phyloP scores from a whole-genome alignment of 2,329 filamentous ascomycete species.

The Pseudogymnoascus sp. region DNA sequence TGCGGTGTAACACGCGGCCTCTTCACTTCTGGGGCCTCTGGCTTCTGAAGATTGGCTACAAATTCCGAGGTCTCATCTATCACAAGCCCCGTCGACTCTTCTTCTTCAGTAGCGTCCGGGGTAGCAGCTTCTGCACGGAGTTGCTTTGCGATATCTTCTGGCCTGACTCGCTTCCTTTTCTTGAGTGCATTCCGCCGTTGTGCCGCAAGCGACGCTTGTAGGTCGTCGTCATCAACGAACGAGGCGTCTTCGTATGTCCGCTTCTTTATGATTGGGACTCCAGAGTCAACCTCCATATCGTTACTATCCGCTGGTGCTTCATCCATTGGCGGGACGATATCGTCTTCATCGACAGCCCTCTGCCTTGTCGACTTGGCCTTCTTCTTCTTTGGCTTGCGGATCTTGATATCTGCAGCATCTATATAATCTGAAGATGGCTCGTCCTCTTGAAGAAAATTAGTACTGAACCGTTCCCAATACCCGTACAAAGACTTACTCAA shows the following conservation, averaged over 20 bases:
- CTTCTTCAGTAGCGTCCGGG: slow-evolving; percentile 43
- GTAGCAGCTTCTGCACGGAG: slow-evolving; percentile 52
- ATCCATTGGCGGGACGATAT: slow-evolving; percentile 39
- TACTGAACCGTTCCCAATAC: slow-evolving; percentile 9
- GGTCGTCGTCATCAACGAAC: slow-evolving; percentile 84
- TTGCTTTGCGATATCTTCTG: slow-evolving; percentile 79
- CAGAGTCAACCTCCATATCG: slow-evolving; percentile 69
- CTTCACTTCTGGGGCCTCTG: slow-evolving; percentile 45
- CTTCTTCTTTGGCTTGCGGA: slow-evolving; percentile 92
- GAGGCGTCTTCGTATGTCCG: slow-evolving; percentile 55
- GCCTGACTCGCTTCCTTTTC: slow-evolving; percentile 78
- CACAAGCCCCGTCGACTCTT: slow-evolving; percentile 55
- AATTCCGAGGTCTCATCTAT: slow-evolving; percentile 96
- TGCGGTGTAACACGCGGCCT: slow-evolving; percentile 28
- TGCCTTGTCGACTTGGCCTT: slow-evolving; percentile 69
- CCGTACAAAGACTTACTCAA: slow-evolving; percentile 33
- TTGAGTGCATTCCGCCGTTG: slow-evolving; percentile 79
- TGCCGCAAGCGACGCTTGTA: slow-evolving; percentile 76
- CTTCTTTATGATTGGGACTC: slow-evolving; percentile 46
- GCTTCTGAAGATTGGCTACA: slow-evolving; percentile 72
- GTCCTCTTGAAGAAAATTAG: slow-evolving; percentile 40
- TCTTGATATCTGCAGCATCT: slow-evolving; percentile 76
- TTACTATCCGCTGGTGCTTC: slow-evolving; percentile 29
- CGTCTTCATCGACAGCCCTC: slow-evolving; percentile 56
- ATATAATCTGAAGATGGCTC: slow-evolving; percentile 76